Conservation (phyloP, 176 grass and related monocot species). For the Aechmea fasciata region DNA sequence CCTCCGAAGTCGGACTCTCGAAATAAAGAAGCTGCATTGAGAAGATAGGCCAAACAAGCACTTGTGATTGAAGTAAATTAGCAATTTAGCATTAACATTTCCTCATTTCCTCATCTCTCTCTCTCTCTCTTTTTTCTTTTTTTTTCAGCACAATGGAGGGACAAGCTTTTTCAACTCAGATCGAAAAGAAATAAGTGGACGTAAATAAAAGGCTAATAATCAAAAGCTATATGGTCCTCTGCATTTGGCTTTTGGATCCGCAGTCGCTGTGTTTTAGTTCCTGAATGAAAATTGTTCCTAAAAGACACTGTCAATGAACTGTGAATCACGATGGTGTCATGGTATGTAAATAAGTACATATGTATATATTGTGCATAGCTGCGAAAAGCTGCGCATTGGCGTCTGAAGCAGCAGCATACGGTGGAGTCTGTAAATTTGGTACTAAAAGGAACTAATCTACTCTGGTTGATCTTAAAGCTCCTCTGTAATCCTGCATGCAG, state of each 20-base stretch:
- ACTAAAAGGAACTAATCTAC: too few species aligned
- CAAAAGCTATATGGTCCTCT: slow-evolving; percentile 16
- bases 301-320: slow-evolving; percentile 14
- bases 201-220: background rate
- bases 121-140: background rate
- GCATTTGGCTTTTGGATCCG: background rate
- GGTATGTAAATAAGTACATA: slow-evolving; percentile 21
- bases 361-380: slow-evolving; percentile 26
- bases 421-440: slow-evolving; percentile 19
- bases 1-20: background rate
- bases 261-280: background rate
- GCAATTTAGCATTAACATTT: too few species aligned
- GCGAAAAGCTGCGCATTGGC: background rate
- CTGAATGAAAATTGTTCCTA: slow-evolving; percentile 41
- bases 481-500: too few species aligned
- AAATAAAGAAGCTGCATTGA: too few species aligned
- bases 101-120: background rate
- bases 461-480: too few species aligned
- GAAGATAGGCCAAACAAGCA: too few species aligned
- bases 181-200: slow-evolving; percentile 76
- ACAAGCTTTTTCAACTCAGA: slow-evolving; percentile 57
- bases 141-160: slow-evolving; percentile 60
- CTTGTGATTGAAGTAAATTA: too few species aligned
- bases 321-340: slow-evolving; percentile 18
- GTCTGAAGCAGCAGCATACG: too few species aligned